These are phyloP conservation scores for Candida odintsovae DNA, from an alignment of 805 yeast genomes.

Conservation along the genomic window DNA sequence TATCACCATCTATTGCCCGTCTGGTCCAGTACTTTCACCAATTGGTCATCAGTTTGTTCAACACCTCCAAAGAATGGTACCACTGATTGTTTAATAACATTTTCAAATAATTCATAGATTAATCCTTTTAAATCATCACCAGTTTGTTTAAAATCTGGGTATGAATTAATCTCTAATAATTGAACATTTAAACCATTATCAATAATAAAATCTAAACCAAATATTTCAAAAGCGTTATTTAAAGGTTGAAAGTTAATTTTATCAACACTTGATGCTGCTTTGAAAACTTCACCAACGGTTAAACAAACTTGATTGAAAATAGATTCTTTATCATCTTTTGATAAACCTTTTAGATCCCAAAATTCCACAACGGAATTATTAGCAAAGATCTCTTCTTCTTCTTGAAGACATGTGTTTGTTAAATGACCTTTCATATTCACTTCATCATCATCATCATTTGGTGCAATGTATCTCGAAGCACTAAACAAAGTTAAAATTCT, in stretches of 20 bases:
- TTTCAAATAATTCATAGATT: slow-evolving; percentile 61
- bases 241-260: slow-evolving; percentile 81
- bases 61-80: slow-evolving; percentile 37
- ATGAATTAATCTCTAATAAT: slow-evolving; percentile 83
- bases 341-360: slow-evolving; percentile 43
- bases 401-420: slow-evolving; percentile 91
- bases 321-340: slow-evolving; percentile 27
- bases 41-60: slow-evolving; percentile 1
- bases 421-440: slow-evolving; percentile 54
- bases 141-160: slow-evolving; percentile 96
- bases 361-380: slow-evolving; percentile 56
- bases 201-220: slow-evolving; percentile 84
- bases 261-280: slow-evolving; percentile 77
- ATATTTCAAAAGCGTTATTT: slow-evolving; percentile 76
- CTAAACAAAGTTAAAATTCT: slow-evolving; percentile 84
- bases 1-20: background rate
- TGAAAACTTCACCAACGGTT: slow-evolving; percentile 64
- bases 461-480: slow-evolving; percentile 36
- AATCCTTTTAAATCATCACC: slow-evolving; percentile 67
- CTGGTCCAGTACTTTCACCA: background rate
- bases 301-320: slow-evolving; percentile 53
- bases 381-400: slow-evolving; percentile 33
- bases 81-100: slow-evolving; percentile 43
- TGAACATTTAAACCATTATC: slow-evolving; percentile 47
- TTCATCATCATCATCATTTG: slow-evolving; percentile 38